phyloP scores from a whole-genome alignment of 768 basidiomycete genomes.

The Mycena pura region DNA sequence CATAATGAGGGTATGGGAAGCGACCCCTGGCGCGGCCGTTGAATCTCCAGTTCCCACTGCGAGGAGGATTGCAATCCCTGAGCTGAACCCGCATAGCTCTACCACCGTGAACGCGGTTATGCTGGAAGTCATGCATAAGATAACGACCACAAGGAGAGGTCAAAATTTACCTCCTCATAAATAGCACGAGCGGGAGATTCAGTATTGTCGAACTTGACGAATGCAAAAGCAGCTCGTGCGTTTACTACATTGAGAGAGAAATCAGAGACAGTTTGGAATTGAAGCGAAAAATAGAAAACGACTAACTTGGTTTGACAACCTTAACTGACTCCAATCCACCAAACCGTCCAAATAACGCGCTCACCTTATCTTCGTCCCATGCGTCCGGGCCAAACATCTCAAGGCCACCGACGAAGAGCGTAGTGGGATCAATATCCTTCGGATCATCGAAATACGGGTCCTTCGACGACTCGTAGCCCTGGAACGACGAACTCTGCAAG shows the following conservation, averaged over 20 bases:
- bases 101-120: conserved; percentile 72
- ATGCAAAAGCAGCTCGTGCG: conserved; percentile 77
- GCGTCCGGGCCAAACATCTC: conserved; percentile 65
- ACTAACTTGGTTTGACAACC: conserved; percentile 69
- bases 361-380: conserved; percentile 74
- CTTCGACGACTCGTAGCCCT: conserved; percentile 34
- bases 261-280: neutral
- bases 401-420: conserved; percentile 80
- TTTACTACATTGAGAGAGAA: conserved; percentile 48
- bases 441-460: conserved; percentile 36
- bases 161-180: conserved; percentile 58
- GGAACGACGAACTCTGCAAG: conserved; percentile 36
- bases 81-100: conserved; percentile 79
- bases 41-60: conserved; percentile 53
- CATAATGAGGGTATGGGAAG: conserved; percentile 37
- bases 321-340: conserved; percentile 70
- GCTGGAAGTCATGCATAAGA: conserved; percentile 48
- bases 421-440: conserved; percentile 64
- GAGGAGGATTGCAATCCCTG: conserved; percentile 69
- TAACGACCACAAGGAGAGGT: neutral
- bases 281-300: neutral
- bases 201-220: conserved; percentile 71
- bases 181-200: conserved; percentile 74
- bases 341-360: conserved; percentile 64
- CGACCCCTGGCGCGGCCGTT: conserved; percentile 52